Evolutionary conservation across 352 stramenopile species (phyloP), one percentile per base, ranked within the genome.

Genomic region (Phytophthora chlamydospora): DNA sequence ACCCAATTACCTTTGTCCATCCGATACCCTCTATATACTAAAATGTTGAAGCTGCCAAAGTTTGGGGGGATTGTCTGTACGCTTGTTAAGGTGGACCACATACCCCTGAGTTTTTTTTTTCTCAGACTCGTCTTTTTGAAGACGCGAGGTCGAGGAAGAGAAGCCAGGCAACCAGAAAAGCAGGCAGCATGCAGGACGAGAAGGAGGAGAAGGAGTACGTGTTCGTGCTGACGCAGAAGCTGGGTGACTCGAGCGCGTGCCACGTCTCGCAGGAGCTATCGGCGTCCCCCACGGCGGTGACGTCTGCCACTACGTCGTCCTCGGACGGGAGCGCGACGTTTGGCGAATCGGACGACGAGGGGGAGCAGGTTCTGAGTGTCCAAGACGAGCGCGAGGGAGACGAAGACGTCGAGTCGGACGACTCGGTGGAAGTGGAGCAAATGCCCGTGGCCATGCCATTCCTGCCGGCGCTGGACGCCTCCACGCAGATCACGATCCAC

Each of bases 401-500:
- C 19, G 55, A 66, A 1, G 70, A 70, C 27, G 55, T 55, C 1
- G 47, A 48, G n/a, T 70, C 62, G 32, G 66, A 76, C 3, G 71
- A 76, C 16, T 76, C 73, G 38, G 68, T 86, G 8, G 80, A 90
- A 48, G 58, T 83, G 9, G 76, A 88, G 13, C 55, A 70, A 38
- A 71, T 83, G 36, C 73, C 73, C 10, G 71, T 83, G 33, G 58
- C 63, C 19, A 75, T 90, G 49, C 85, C 85, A 5, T 91, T 89
- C 61, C 66, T 92, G 13, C 85, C 85, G 6, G 80, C 80, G 52
- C 70, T 95, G 17, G 84, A 93, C 47, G 83, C 84, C 38, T 95
- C 86, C n/a, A 93, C 83, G 12, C 71, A 95, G 75, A 93, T 95
- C 66, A 93, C 80, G 43, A 88, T 90, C 58, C 72, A 85, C 42